Evolutionary conservation across 768 basidiomycete species (phyloP).

Genomic region (Roridomyces roridus): DNA sequence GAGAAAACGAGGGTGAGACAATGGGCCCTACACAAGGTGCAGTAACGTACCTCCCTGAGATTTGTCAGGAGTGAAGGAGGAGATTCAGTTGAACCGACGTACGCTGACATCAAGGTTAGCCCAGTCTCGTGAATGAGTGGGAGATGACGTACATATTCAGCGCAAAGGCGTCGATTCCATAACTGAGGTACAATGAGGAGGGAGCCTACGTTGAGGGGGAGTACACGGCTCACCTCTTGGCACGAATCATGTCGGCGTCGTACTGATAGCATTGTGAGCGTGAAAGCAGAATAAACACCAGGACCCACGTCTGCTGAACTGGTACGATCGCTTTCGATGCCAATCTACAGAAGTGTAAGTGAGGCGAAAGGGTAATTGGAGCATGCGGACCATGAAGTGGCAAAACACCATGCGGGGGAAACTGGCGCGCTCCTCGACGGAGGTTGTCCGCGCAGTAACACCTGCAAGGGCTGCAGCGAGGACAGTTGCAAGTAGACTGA

Average conservation of each 20-base stretch:
- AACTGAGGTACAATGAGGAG: neutral
- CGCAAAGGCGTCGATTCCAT: slow-evolving; percentile 45
- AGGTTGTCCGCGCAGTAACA: too few species aligned
- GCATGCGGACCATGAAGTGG: slow-evolving; percentile 10
- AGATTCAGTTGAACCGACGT: neutral
- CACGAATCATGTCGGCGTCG: slow-evolving; percentile 21
- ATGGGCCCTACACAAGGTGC: too few species aligned
- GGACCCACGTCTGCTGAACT: slow-evolving; percentile 15
- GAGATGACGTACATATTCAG: slow-evolving; percentile 34
- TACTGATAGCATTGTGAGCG: slow-evolving; percentile 1
- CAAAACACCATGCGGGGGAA: slow-evolving; percentile 2
- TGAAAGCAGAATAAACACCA: neutral
- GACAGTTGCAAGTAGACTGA: too few species aligned
- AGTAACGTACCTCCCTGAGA: slow-evolving; percentile 15
- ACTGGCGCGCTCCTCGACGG: neutral
- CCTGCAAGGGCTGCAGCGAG: too few species aligned
- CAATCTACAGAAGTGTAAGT: slow-evolving; percentile 6
- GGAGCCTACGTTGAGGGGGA: neutral
- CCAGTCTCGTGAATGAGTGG: too few species aligned
- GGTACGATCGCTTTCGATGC: slow-evolving; percentile 21
- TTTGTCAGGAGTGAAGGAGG: neutral
- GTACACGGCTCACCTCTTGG: slow-evolving; percentile 7
- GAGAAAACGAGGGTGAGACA: neutral
- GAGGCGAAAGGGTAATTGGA: neutral
- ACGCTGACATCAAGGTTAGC: neutral